Evolutionary conservation across 2,329 filamentous ascomycete genomes (phyloP).

Genomic region (Microcyclosporella mali): DNA sequence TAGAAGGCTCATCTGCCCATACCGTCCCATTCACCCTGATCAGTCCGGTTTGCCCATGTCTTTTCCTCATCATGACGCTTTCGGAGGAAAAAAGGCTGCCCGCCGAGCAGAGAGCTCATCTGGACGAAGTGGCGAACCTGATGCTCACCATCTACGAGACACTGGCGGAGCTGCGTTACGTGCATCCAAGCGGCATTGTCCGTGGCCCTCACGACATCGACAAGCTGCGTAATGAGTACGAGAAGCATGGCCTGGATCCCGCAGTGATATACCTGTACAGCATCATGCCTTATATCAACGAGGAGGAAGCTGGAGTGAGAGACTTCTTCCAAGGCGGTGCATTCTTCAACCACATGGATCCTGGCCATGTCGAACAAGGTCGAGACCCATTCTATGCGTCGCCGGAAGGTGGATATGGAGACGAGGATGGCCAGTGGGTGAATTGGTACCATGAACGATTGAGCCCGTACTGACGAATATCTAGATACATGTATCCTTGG

Average conservation of each 20-base stretch:
- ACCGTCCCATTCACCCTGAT: no score
- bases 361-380: constrained; percentile 1
- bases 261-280: constrained; percentile 11
- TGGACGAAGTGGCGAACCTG: constrained; percentile 11
- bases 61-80: no score
- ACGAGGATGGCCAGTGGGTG: constrained; percentile 1
- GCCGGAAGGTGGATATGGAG: constrained; percentile 1
- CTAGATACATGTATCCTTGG: constrained; percentile 10
- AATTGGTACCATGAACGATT: no score
- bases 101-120: constrained; percentile 4
- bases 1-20: no score
- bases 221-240: neutral
- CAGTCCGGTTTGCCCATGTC: no score
- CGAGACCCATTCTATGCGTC: constrained; percentile 5
- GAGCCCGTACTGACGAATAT: no score
- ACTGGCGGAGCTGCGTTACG: constrained; percentile 10
- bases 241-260: constrained; percentile 7
- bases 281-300: constrained; percentile 12
- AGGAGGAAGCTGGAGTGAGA: neutral
- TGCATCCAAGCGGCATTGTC: constrained; percentile 8
- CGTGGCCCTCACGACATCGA: constrained; percentile 10
- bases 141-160: constrained; percentile 12
- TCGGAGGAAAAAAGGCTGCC: no score
- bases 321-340: constrained; percentile 11
- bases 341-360: constrained; percentile 3